Evolutionary conservation across 257 asterid genomes (phyloP), one percentile per base, ranked within the genome.

Genomic region (Avicennia marina): DNA sequence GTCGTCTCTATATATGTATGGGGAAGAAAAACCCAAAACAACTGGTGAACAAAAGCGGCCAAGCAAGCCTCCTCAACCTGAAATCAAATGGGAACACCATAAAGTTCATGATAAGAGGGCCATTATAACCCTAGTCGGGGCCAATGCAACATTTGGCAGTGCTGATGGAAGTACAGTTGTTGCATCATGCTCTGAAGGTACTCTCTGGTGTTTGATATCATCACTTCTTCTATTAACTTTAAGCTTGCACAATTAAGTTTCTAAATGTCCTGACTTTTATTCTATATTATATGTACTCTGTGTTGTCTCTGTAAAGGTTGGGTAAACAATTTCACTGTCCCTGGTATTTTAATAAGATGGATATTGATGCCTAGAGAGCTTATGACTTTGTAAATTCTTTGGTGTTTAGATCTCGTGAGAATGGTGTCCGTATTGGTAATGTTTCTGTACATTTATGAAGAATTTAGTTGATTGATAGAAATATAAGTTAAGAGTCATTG

Each of bases 101-200:
- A 86, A 82, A 81, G 88, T 86, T 58, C 99, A 93, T 18, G 99
- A 84, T 45, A 76, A 84, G 75, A 89, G 71, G 68, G 74, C 66
- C 61, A 70, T 89, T 68, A 62, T 93, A 62, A 93, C 97, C 52
- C 75, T 93, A 42, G 72, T 71, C 19, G 96, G 90, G 62, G 51
- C 95, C 59, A 84, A 72, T 74, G 94, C 99, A 27, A 84, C 91
- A 25, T 89, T 82, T 76, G 97, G 99, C 58, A 89, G 51, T 32
- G 97, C 89, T 31, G 99, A 93, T 79, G 99, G 97, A 53, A 84
- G 96, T 67, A 52, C 86, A 20, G 24, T 89, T 43, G 34, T 86
- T 60, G 81, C 76, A 47, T 93, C 99, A 32, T 81, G 94, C 76
- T 93, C 99, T 56, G 99, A 93, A 89, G 97, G 99, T 93, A 70